Percentiles rank a stretch among this genome's conserved stretches.
Conservation (phyloP, 306 rosid genomes). For the Clitoria ternatea region DNA sequence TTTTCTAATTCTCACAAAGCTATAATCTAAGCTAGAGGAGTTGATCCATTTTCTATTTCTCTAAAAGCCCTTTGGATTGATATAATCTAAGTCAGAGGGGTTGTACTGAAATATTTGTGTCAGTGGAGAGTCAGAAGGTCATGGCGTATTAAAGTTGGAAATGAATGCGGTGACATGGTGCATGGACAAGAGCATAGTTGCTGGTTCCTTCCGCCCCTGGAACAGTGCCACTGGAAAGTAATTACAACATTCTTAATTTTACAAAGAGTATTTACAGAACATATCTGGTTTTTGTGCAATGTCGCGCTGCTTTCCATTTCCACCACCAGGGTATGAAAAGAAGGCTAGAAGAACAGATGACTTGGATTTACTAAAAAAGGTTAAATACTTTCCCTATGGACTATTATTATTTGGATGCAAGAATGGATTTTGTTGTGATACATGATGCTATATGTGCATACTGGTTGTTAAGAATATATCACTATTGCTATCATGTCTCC, state of each 20-base stretch:
- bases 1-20: too few species aligned
- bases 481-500: too few species aligned
- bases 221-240: constrained; percentile 51
- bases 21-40: too few species aligned
- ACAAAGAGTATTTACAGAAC: constrained; percentile 39
- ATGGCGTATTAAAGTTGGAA: constrained; percentile 70
- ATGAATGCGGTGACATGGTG: constrained; percentile 92
- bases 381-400: constrained; percentile 34
- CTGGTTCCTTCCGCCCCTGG: constrained; percentile 67
- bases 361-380: constrained; percentile 63
- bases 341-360: constrained; percentile 61
- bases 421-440: background rate
- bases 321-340: constrained; percentile 95
- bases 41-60: too few species aligned
- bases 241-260: constrained; percentile 38
- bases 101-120: constrained; percentile 25
- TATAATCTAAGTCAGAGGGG: background rate
- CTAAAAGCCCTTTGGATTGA: constrained; percentile 41
- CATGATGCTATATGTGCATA: background rate
- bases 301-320: constrained; percentile 99
- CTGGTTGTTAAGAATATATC: background rate
- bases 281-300: constrained; percentile 66
- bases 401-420: background rate
- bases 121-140: constrained; percentile 40
- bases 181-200: constrained; percentile 77